These are phyloP conservation scores for Neurospora sp. DNA, from an alignment of 495 filamentous ascomycete genomes.

Conservation along the genomic window DNA sequence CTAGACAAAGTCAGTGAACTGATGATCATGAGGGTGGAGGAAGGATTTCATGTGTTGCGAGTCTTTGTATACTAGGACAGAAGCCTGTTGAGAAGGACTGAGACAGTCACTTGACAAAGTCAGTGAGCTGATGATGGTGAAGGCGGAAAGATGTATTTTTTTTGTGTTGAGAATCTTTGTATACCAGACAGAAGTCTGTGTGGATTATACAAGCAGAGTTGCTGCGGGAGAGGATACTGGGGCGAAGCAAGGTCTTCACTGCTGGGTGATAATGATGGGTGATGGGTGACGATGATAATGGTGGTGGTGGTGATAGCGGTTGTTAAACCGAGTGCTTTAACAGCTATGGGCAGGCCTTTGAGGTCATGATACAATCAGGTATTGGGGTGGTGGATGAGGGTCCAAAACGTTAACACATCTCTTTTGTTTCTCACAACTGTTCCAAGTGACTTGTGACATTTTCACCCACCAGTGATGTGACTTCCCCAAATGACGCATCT, in stretches of 20 bases:
- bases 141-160: not conserved
- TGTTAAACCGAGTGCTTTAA: not conserved
- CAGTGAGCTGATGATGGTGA: not conserved
- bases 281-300: not conserved
- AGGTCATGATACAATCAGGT: not conserved
- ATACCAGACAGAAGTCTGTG: not conserved
- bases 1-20: not conserved
- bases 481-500: not conserved
- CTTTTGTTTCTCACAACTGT: not conserved
- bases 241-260: not conserved
- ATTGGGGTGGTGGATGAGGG: not conserved
- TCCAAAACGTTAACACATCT: not conserved
- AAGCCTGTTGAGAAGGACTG: not conserved
- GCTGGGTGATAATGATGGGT: not conserved
- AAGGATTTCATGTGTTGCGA: not conserved
- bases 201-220: not conserved
- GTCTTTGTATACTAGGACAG: not conserved
- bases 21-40: not conserved
- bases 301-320: not conserved
- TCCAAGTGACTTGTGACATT: not conserved
- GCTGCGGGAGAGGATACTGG: not conserved
- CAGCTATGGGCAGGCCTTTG: not conserved
- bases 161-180: not conserved
- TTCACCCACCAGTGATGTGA: not conserved
- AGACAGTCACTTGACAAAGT: not conserved